These are phyloP conservation scores for Coix lacrymajobi DNA, from an alignment of 176 grass and related monocot genomes.

Conservation along the genomic window DNA sequence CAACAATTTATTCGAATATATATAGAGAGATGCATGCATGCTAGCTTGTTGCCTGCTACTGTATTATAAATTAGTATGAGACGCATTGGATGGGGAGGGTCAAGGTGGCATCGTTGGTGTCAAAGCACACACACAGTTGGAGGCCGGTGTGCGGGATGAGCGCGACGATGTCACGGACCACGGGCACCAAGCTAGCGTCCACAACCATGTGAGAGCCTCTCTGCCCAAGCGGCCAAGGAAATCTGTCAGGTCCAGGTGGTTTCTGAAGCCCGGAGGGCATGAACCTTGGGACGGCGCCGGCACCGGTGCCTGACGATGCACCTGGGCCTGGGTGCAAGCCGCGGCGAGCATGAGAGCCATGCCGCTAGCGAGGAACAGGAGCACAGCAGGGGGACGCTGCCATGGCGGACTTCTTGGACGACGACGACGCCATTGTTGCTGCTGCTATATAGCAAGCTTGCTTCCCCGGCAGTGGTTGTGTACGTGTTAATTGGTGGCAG, in stretches of 20 bases:
- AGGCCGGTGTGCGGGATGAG: neutral
- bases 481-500: too few relatives aligned
- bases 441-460: too few relatives aligned
- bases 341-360: neutral
- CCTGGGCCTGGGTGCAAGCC: too few relatives aligned
- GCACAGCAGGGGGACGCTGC: neutral
- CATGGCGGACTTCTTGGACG: neutral
- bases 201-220: fast-evolving
- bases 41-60: too few relatives aligned
- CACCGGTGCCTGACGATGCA: too few relatives aligned
- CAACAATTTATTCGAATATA: too few relatives aligned
- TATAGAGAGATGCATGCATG: too few relatives aligned
- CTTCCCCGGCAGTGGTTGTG: too few relatives aligned
- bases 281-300: neutral
- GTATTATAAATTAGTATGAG: too few relatives aligned
- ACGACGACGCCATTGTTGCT: too few relatives aligned
- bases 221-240: neutral
- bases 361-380: neutral
- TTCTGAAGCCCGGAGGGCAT: neutral
- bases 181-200: neutral
- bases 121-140: neutral
- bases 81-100: too few relatives aligned
- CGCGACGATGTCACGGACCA: fast-evolving
- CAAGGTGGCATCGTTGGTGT: too few relatives aligned
- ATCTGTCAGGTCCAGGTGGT: neutral